Evolutionary conservation across 2,329 filamentous ascomycete species (phyloP).

Genomic region (Fonsecaea pedrosoi): DNA sequence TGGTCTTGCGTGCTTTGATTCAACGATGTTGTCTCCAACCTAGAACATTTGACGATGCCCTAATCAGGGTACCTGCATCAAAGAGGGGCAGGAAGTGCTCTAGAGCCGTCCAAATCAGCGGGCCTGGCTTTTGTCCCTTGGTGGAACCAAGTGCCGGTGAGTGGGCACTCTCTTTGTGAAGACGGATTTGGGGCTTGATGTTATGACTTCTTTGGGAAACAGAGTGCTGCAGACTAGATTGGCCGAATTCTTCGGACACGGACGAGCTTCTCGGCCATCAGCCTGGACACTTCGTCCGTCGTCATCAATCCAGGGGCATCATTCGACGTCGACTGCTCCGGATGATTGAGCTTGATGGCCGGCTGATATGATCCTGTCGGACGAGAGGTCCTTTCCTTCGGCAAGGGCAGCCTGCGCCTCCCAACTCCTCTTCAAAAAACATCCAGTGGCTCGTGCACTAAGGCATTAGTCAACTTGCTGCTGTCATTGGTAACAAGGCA

Average conservation of each 20-base stretch:
- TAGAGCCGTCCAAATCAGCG: conserved; percentile 18
- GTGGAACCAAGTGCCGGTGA: not conserved
- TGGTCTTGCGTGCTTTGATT: no score
- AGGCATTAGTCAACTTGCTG: not conserved
- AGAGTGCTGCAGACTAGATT: not conserved
- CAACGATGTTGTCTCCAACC: no score
- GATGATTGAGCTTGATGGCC: not conserved
- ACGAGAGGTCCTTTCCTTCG: conserved; percentile 17
- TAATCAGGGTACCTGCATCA: conserved; percentile 8
- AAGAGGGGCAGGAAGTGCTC: conserved; percentile 6
- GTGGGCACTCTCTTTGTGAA: not conserved
- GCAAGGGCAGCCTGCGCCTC: not conserved
- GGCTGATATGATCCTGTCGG: conserved; percentile 9
- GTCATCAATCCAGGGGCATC: not conserved
- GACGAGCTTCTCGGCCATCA: not conserved
- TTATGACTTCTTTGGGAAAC: not conserved
- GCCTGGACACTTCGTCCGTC: not conserved
- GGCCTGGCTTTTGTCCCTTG: not conserved
- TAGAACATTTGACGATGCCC: conserved; percentile 1
- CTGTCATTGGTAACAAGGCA: not conserved
- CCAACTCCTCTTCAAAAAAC: not conserved
- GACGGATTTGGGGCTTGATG: not conserved
- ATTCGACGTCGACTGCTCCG: not conserved
- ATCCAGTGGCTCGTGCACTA: not conserved
- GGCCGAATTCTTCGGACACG: not conserved